phyloP scores from a whole-genome alignment of 140 eudicot species.

The Stevia rebaudiana region DNA sequence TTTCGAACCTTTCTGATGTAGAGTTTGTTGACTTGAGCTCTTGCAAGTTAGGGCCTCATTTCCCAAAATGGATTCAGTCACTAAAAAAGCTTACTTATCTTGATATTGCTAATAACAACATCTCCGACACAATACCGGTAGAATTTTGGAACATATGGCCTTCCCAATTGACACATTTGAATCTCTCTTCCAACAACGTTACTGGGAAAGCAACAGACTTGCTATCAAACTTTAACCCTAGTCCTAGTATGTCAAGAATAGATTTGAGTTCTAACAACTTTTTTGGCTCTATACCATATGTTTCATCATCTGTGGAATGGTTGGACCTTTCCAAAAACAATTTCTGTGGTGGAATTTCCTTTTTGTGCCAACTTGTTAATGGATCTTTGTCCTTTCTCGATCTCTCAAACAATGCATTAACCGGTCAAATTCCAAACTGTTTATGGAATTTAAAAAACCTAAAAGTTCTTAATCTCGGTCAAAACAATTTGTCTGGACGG shows the following conservation, averaged over 20 bases:
- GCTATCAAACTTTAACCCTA: no score
- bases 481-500: slow-evolving; percentile 18
- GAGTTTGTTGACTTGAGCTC: neutral
- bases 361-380: neutral
- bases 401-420: slow-evolving; percentile 4
- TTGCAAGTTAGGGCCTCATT: neutral
- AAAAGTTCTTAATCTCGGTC: slow-evolving; percentile 9
- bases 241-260: no score
- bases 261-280: no score
- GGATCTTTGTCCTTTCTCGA: neutral
- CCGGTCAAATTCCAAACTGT: neutral
- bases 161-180: neutral
- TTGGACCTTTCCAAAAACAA: slow-evolving; percentile 15
- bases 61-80: slow-evolving; percentile 5
- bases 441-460: neutral
- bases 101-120: neutral
- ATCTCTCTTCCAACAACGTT: slow-evolving; percentile 4
- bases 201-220: slow-evolving; percentile 6
- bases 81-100: neutral
- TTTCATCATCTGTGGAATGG: neutral
- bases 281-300: neutral
- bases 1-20: neutral
- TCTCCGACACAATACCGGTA: neutral
- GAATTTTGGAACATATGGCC: slow-evolving; percentile 25
- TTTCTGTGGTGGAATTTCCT: neutral